phyloP scores from a whole-genome alignment of 1,139 yeast species.

The Kluyveromyces marxianus region DNA sequence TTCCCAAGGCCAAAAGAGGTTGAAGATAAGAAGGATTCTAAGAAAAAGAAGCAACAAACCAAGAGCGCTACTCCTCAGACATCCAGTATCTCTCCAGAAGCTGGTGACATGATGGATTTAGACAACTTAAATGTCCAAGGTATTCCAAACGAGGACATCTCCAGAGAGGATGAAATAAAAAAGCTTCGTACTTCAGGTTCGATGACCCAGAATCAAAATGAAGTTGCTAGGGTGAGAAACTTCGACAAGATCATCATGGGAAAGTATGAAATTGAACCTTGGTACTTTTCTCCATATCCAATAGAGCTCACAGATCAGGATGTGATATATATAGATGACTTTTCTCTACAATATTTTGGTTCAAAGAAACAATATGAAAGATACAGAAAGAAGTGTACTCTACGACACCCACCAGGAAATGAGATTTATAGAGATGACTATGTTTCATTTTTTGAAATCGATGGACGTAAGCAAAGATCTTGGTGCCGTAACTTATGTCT shows the following conservation, averaged over 20 bases:
- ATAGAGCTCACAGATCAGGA: slow-evolving; percentile 89
- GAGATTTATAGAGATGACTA: slow-evolving; percentile 87
- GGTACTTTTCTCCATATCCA: slow-evolving; percentile 98
- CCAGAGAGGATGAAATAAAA: slow-evolving; percentile 86
- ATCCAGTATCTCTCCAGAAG: slow-evolving; percentile 27
- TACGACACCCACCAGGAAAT: slow-evolving; percentile 96
- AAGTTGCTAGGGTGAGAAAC: slow-evolving; percentile 86
- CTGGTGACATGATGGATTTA: slow-evolving; percentile 73
- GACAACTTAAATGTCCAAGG: slow-evolving; percentile 86
- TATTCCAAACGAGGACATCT: slow-evolving; percentile 55
- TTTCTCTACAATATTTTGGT: slow-evolving; percentile 81
- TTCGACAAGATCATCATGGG: slow-evolving; percentile 75
- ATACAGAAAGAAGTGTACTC: slow-evolving; percentile 75
- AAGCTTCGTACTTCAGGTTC: slow-evolving; percentile 90
- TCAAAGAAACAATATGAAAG: slow-evolving; percentile 87
- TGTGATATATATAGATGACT: slow-evolving; percentile 83
- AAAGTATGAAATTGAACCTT: slow-evolving; percentile 88
- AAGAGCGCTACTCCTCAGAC: slow-evolving; percentile 18
- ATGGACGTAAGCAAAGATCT: slow-evolving; percentile 88
- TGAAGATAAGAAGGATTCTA: slow-evolving; percentile 33
- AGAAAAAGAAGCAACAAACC: slow-evolving; percentile 22
- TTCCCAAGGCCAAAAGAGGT: slow-evolving; percentile 53
- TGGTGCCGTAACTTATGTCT: slow-evolving; percentile 96
- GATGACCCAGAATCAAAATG: slow-evolving; percentile 86
- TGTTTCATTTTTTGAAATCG: slow-evolving; percentile 89